Conservation (phyloP, 2,329 filamentous ascomycete species). For the Corniculantispora saksenae region DNA sequence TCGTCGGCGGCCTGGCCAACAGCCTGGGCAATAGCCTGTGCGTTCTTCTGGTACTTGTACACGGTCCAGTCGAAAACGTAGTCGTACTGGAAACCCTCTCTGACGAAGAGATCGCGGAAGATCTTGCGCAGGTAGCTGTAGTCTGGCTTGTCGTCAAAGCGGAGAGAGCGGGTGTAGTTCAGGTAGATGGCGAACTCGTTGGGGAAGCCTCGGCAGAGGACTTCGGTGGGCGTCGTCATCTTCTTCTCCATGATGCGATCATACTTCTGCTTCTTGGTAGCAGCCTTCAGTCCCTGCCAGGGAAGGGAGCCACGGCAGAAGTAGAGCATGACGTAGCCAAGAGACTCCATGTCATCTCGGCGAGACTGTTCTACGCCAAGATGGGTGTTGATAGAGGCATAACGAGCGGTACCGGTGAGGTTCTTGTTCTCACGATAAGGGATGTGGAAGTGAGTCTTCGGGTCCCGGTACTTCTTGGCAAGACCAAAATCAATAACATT, state of each 20-base stretch:
- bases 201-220: slow-evolving; percentile 97
- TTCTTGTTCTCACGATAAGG: slow-evolving; percentile 99
- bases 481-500: slow-evolving; percentile 99
- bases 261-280: slow-evolving; percentile 99
- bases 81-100: slow-evolving; percentile 99
- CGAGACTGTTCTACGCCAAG: slow-evolving; percentile 98
- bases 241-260: slow-evolving; percentile 99
- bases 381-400: slow-evolving; percentile 98
- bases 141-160: slow-evolving; percentile 99
- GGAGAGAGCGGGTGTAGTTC: slow-evolving; percentile 97
- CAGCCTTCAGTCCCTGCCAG: slow-evolving; percentile 98
- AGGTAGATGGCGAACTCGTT: slow-evolving; percentile 99
- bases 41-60: slow-evolving; percentile 99
- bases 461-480: slow-evolving; percentile 99
- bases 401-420: slow-evolving; percentile 96
- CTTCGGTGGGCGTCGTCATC: slow-evolving; percentile 99
- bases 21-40: slow-evolving; percentile 87
- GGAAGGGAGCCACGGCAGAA: slow-evolving; percentile 98
- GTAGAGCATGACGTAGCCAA: slow-evolving; percentile 99
- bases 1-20: slow-evolving; percentile 67
- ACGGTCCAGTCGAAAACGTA: slow-evolving; percentile 99
- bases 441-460: slow-evolving; percentile 99
- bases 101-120: slow-evolving; percentile 98
- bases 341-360: slow-evolving; percentile 98
- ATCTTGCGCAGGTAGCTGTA: slow-evolving; percentile 99